Percentiles rank a stretch among this genome's conserved stretches.
Evolutionary conservation across 345 rosid genomes (phyloP).

Genomic region (Lumnitzera racemosa): DNA sequence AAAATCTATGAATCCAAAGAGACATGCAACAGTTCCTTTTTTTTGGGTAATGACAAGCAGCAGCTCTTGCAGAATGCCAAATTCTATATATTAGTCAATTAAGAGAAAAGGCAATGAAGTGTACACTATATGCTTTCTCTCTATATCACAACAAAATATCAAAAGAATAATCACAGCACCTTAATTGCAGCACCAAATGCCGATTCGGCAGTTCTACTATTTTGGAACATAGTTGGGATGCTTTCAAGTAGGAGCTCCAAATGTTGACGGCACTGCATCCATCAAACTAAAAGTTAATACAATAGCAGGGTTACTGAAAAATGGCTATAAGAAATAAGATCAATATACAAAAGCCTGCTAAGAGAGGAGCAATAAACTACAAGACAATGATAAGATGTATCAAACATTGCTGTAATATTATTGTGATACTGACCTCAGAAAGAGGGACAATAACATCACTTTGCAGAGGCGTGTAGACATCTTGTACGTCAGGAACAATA

Average conservation of each 20-base stretch:
- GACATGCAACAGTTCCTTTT: too few species aligned
- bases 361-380: background rate
- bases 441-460: conserved; percentile 86
- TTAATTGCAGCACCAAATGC: conserved; percentile 97
- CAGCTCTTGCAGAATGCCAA: too few species aligned
- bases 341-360: background rate
- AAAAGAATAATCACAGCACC: conserved; percentile 36
- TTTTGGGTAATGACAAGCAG: too few species aligned
- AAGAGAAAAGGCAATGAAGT: too few species aligned
- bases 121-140: too few species aligned
- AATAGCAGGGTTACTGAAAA: too few species aligned
- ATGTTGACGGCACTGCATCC: conserved; percentile 82
- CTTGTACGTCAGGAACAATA: conserved; percentile 93
- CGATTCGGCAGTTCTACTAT: conserved; percentile 80
- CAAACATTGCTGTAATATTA: conserved; percentile 3
- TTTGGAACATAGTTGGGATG: conserved; percentile 92
- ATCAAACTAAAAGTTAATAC: conserved; percentile 9
- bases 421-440: conserved; percentile 61
- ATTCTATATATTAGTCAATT: too few species aligned
- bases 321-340: too few species aligned
- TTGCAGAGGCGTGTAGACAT: conserved; percentile 92
- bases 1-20: too few species aligned
- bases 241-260: conserved; percentile 88
- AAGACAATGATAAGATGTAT: background rate
- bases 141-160: background rate